Evolutionary conservation across 768 basidiomycete genomes (phyloP), one percentile per base, ranked within the genome.

Genomic region (Tubosaeta sp.): DNA sequence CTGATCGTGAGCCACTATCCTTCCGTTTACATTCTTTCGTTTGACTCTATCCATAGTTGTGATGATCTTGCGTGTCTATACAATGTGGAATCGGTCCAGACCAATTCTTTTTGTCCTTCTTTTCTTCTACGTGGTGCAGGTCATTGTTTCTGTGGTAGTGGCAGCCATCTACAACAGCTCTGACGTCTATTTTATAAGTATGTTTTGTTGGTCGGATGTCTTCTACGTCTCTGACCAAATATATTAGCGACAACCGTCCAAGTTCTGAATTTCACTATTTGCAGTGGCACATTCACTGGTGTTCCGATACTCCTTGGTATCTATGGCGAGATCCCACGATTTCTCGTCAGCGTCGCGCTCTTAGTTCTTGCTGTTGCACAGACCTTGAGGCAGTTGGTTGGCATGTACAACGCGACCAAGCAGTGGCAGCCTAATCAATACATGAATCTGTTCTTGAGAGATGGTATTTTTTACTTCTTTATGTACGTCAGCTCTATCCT

Each of bases 401-500:
- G 24, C 19, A 48, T 40, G 47, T 48, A 48, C 47, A 40, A 48
- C 0, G 38, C 47, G 24, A 48, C 47, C 11, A 48, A 48, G 39
- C 29, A 22, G 6, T 31, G 38, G 47, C 38, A 48, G 30, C 47
- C 39, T 4, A 40, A 48, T 31, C 38, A 29, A n/a, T 48, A 48
- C 47, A 9, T 54, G 24, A 25, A 49, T 22, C 45, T 16, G 10
- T 29, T 58, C 2, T 13, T 19, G 13, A 22, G 6, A 21, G 57
- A 57, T 11, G 55, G 51, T 10, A 22, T 47, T 8, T 18, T 49
- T 32, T 58, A 58, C 18, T 57, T 58, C 32, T 0, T 53, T 3
- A 14, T 57, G 55, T 50, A 47, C 25, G 48, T 49, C 11, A 9
- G 27, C 16, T 81, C 71, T 13, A 7, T 8, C 25, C 11, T 40